Base-by-base conservation (phyloP, 1,139 yeast genomes). In the Taphrina communis region DNA sequence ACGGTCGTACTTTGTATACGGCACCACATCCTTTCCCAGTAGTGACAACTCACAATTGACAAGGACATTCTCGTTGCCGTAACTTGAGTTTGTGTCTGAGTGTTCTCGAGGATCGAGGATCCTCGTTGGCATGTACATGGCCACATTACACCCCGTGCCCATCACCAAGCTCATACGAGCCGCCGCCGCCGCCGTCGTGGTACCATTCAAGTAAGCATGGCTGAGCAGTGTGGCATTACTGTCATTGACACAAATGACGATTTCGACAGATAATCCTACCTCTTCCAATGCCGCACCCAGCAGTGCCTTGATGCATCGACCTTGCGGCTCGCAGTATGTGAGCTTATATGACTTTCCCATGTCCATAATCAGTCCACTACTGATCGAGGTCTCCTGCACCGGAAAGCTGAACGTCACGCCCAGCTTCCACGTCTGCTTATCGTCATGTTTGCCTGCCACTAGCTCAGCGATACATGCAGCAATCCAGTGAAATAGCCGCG, bases 311-410 rank as follows among this genome's bases (percentile, higher is more conserved):
- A 92, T 87, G 75, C 91, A 96, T 78, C 87, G 82, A 65, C 88
- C 91, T 53, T 88, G 86, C 60, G 88, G 84, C 74, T 90, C 96
- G 11, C 36, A 3, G 36, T 85, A 86, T 39, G 61, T 50, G 8
- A 76, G 87, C 71, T 86, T 83, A 78, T 89, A 91, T 21, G 97
- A 97, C 78, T 92, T 92, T 35, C 97, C 92, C 97, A 97, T 92
- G 77, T 94, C 85, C 71, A 89, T 84, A 73, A 92, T 83, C 9
- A 83, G 83, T 68, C 97, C 97, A 14, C 58, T 17, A 8, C 84
- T 80, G 72, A 90, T 81, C 4, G 89, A 86, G 31, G 87, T 84
- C 79, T 89, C 95, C 72, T 87, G 83, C 31, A 88, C 88, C 0
- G 96, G 96, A 80, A 88, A 89, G n/a, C 90, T 85, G 75, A 89